Evolutionary conservation across 352 stramenopile species (phyloP).

Genomic region (Globisporangium polare): DNA sequence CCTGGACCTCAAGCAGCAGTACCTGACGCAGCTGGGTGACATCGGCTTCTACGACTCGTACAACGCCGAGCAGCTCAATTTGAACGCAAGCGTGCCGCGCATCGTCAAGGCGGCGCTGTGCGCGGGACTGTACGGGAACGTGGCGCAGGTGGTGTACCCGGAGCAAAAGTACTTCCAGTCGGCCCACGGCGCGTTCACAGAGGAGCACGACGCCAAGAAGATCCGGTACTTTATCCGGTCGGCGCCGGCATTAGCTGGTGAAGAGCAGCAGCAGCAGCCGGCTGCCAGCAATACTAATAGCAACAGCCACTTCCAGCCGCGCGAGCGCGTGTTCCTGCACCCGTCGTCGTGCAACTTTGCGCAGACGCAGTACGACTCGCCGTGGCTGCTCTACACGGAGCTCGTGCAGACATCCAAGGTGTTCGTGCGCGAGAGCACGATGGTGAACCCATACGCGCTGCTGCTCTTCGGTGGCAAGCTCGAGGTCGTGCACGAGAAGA

Average conservation of each 20-base stretch:
- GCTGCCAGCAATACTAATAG: background rate
- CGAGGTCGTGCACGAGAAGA: slow-evolving; percentile 91
- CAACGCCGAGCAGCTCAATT: slow-evolving; percentile 42
- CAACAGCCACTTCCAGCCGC: slow-evolving; percentile 18
- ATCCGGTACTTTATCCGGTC: slow-evolving; percentile 90
- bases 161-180: slow-evolving; percentile 94
- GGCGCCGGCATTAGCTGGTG: slow-evolving; percentile 15
- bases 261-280: slow-evolving; percentile 8
- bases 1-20: slow-evolving; percentile 87
- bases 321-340: slow-evolving; percentile 96
- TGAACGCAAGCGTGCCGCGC: slow-evolving; percentile 73
- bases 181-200: slow-evolving; percentile 86
- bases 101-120: slow-evolving; percentile 89
- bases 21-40: slow-evolving; percentile 68
- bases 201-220: slow-evolving; percentile 90
- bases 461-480: slow-evolving; percentile 97
- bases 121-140: slow-evolving; percentile 79
- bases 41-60: slow-evolving; percentile 74
- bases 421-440: slow-evolving; percentile 96
- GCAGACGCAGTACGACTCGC: slow-evolving; percentile 92
- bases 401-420: slow-evolving; percentile 96
- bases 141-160: slow-evolving; percentile 85
- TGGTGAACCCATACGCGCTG: slow-evolving; percentile 96
- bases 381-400: slow-evolving; percentile 95
- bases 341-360: slow-evolving; percentile 91